These are phyloP conservation scores for Saccharomyces hybrid DNA, from an alignment of 1,139 yeast species.

Conservation along the genomic window DNA sequence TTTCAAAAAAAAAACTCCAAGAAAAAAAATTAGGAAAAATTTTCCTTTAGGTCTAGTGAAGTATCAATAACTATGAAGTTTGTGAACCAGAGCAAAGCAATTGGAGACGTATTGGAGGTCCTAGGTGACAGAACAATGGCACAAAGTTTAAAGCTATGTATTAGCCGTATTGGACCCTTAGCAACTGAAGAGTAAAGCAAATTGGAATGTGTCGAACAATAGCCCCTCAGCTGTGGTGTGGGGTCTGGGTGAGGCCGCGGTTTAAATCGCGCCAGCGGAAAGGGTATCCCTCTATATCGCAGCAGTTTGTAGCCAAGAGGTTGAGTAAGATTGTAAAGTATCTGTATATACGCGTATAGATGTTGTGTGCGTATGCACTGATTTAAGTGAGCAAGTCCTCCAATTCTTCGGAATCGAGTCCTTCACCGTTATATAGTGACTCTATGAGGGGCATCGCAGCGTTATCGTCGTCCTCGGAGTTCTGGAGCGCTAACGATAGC, in stretches of 20 bases:
- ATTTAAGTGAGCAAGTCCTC: slow-evolving; percentile 8
- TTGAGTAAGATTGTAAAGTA: not conserved
- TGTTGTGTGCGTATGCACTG: not conserved
- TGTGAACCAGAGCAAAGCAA: not conserved
- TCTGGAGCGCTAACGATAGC: not conserved
- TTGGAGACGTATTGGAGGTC: not conserved
- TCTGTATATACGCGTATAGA: not conserved
- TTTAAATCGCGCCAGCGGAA: not conserved
- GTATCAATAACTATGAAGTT: not conserved
- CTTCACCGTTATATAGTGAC: slow-evolving; percentile 11
- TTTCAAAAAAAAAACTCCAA: not conserved
- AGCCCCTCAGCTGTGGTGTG: not conserved
- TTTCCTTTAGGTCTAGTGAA: not conserved
- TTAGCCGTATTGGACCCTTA: not conserved
- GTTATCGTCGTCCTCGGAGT: not conserved
- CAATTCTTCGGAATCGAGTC: slow-evolving; percentile 13
- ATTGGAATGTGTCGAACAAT: not conserved
- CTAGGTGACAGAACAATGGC: not conserved
- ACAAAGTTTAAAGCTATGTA: not conserved
- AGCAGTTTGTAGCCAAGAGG: not conserved
- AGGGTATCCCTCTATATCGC: too few species aligned
- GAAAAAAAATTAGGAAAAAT: not conserved
- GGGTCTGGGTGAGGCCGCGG: not conserved
- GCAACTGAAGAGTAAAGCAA: not conserved
- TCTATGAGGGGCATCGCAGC: slow-evolving; percentile 5